phyloP scores from a whole-genome alignment of 2,329 filamentous ascomycete genomes.

The Coniochaeta sp. region DNA sequence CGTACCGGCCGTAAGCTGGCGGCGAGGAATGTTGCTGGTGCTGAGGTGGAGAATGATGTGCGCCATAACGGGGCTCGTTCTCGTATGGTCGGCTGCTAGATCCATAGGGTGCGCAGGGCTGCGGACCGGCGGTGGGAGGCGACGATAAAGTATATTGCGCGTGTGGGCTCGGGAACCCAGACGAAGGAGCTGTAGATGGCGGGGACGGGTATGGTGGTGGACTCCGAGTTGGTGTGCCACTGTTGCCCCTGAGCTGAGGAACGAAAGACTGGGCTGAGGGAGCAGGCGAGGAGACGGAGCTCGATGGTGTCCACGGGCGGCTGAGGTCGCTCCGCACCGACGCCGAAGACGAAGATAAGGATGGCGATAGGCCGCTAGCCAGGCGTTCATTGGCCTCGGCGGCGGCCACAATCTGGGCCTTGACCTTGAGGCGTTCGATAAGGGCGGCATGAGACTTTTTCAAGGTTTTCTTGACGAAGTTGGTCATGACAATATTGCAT shows the following conservation, averaged over 20 bases:
- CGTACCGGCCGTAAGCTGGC: background rate
- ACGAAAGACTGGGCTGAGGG: background rate
- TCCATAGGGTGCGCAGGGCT: background rate
- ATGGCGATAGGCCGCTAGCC: background rate
- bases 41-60: background rate
- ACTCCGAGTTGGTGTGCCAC: background rate
- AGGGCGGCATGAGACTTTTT: conserved; percentile 67
- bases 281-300: background rate
- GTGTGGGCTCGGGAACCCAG: background rate
- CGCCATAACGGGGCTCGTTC: background rate
- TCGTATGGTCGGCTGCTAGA: background rate
- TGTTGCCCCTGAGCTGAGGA: background rate
- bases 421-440: conserved; percentile 55
- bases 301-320: background rate
- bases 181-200: background rate
- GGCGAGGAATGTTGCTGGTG: background rate
- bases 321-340: background rate
- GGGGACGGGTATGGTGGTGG: background rate
- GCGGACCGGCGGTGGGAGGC: background rate
- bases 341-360: background rate
- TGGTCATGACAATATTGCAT: conserved; percentile 68
- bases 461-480: conserved; percentile 76
- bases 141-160: background rate
- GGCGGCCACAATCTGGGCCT: conserved; percentile 28
- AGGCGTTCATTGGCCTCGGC: background rate